phyloP scores from a whole-genome alignment of 1,284 basidiomycete genomes.

The Rhodotorula sp. region DNA sequence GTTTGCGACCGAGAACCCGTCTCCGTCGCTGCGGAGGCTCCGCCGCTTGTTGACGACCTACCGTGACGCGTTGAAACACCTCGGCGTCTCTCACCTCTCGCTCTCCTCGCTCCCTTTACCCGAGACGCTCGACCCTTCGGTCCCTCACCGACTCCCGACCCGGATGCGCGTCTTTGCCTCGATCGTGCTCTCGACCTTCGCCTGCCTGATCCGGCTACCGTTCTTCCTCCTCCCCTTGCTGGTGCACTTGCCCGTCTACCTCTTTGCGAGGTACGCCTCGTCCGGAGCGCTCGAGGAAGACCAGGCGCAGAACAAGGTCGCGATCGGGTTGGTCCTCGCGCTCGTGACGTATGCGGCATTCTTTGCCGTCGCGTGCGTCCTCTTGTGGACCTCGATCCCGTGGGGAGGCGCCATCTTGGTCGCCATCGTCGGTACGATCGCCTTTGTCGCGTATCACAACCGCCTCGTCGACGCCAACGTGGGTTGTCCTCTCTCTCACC shows the following conservation, averaged over 20 bases:
- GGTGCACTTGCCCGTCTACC: conserved; percentile 77
- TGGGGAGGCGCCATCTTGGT: conserved; percentile 53
- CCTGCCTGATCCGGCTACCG: conserved; percentile 69
- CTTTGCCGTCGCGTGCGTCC: conserved; percentile 78
- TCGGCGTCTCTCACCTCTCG: conserved; percentile 76
- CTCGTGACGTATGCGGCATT: conserved; percentile 73
- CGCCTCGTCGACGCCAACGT: conserved; percentile 67
- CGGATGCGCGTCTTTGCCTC: conserved; percentile 75
- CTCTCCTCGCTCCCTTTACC: conserved; percentile 73
- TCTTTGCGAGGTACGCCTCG: conserved; percentile 60
- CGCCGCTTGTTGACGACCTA: conserved; percentile 76
- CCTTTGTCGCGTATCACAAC: conserved; percentile 67
- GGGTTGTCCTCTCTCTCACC: background rate
- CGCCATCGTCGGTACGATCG: conserved; percentile 51
- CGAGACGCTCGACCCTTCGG: conserved; percentile 68
- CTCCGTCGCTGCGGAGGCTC: conserved; percentile 49
- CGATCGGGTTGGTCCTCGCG: conserved; percentile 73
- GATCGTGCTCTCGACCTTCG: conserved; percentile 72
- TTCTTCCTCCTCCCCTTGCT: conserved; percentile 79
- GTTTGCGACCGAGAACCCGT: conserved; percentile 39
- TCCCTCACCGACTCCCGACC: conserved; percentile 68
- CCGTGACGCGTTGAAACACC: conserved; percentile 77
- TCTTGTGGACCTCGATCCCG: conserved; percentile 65
- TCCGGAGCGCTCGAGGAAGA: conserved; percentile 74
- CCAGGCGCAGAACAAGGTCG: conserved; percentile 78